phyloP scores from a whole-genome alignment of 1,139 yeast genomes.

The Saccharomyces uvarum region DNA sequence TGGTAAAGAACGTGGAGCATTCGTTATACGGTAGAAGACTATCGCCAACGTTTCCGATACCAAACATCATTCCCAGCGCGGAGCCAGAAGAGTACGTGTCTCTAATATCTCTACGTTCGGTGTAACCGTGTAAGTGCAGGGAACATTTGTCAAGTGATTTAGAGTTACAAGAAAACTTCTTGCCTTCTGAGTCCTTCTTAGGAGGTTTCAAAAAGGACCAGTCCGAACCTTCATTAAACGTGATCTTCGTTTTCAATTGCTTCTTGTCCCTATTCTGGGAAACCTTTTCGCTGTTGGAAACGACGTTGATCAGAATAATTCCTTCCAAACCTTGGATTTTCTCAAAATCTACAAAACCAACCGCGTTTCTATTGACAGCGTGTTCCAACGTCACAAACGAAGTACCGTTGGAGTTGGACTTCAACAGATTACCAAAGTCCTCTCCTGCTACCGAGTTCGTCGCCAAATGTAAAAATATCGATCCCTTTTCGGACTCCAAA shows the following conservation, averaged over 20 bases:
- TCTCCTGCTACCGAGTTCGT: slow-evolving; percentile 43
- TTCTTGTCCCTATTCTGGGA: slow-evolving; percentile 36
- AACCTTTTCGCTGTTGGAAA: slow-evolving; percentile 40
- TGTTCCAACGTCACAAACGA: slow-evolving; percentile 68
- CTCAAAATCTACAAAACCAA: slow-evolving; percentile 86
- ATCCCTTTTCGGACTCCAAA: slow-evolving; percentile 64
- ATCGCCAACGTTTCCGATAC: slow-evolving; percentile 84
- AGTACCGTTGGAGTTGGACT: slow-evolving; percentile 93
- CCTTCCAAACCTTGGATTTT: slow-evolving; percentile 85
- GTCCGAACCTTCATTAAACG: slow-evolving; percentile 88
- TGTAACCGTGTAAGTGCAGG: slow-evolving; percentile 80
- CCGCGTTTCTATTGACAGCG: slow-evolving; percentile 64
- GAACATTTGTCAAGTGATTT: slow-evolving; percentile 55
- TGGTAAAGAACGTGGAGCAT: slow-evolving; percentile 65
- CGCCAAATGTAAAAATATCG: slow-evolving; percentile 79
- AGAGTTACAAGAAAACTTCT: slow-evolving; percentile 48
- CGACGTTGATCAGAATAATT: slow-evolving; percentile 64
- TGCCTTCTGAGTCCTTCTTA: slow-evolving; percentile 51
- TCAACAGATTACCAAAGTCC: slow-evolving; percentile 77
- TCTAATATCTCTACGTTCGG: slow-evolving; percentile 75
- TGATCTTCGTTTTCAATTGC: slow-evolving; percentile 58
- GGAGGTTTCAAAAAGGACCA: slow-evolving; percentile 77
- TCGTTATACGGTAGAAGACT: slow-evolving; percentile 43
- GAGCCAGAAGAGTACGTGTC: slow-evolving; percentile 85
- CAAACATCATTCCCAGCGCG: slow-evolving; percentile 81